These are phyloP conservation scores for Lasiosphaeria ovina DNA, from an alignment of 495 filamentous ascomycete genomes.

Conservation along the genomic window DNA sequence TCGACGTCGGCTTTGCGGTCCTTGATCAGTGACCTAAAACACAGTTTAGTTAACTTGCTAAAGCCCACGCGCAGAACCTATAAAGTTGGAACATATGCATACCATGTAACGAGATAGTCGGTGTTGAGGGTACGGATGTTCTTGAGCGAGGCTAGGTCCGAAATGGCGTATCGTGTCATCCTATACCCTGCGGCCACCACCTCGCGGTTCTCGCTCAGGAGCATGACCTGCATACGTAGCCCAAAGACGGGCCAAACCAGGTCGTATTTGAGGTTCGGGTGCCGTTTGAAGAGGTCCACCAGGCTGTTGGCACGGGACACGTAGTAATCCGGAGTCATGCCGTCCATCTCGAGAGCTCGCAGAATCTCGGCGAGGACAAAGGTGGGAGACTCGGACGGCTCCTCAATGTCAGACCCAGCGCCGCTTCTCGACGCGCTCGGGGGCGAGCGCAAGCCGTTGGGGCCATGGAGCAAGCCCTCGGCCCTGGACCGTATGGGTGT, in stretches of 20 bases:
- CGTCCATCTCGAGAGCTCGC: constrained; percentile 80
- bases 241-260: constrained; percentile 94
- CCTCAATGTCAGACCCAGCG: constrained; percentile 56
- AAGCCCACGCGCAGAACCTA: constrained; percentile 15
- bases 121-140: constrained; percentile 85
- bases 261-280: constrained; percentile 93
- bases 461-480: constrained; percentile 56
- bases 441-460: constrained; percentile 64
- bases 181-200: constrained; percentile 93
- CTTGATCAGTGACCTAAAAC: constrained; percentile 73
- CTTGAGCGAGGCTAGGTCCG: constrained; percentile 82
- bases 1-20: constrained; percentile 95
- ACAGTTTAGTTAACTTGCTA: background rate
- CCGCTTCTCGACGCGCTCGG: constrained; percentile 55
- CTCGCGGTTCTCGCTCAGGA: constrained; percentile 91
- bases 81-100: too few species aligned
- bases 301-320: constrained; percentile 86
- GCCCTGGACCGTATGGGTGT: constrained; percentile 68
- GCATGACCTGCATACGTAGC: constrained; percentile 86
- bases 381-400: constrained; percentile 83
- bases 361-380: constrained; percentile 85
- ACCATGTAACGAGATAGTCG: constrained; percentile 82
- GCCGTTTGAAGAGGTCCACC: constrained; percentile 86
- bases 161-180: constrained; percentile 89
- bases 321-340: constrained; percentile 90